Percentiles rank a stretch among this genome's conserved stretches.
These are phyloP conservation scores for Fusarium torulosum DNA, from an alignment of 2,329 filamentous ascomycete genomes.

Conservation along the genomic window DNA sequence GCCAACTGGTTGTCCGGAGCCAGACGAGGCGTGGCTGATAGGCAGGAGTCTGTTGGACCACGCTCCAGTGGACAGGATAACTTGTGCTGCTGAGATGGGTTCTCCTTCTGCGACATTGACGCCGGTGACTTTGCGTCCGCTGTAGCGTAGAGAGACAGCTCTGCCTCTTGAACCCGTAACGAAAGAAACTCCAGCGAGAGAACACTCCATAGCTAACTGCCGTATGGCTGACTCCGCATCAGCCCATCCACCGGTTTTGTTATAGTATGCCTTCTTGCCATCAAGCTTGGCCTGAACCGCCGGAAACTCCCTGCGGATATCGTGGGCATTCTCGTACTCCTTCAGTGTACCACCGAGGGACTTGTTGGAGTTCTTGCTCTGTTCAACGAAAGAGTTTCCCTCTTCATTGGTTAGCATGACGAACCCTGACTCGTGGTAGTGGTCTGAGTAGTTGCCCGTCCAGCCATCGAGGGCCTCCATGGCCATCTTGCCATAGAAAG, in stretches of 20 bases:
- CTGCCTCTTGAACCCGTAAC: constrained; percentile 50
- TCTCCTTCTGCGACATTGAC: constrained; percentile 52
- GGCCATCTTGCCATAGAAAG: constrained; percentile 71
- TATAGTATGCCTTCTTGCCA: constrained; percentile 47
- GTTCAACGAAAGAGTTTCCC: constrained; percentile 43
- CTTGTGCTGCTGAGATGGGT: constrained; percentile 66
- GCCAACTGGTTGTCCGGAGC: constrained; percentile 74
- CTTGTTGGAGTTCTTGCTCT: constrained; percentile 29
- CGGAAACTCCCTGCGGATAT: constrained; percentile 35
- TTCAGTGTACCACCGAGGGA: constrained; percentile 36
- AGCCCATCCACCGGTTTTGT: constrained; percentile 51
- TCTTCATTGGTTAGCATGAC: constrained; percentile 46
- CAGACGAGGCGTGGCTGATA: constrained; percentile 70
- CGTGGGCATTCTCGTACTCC: constrained; percentile 45
- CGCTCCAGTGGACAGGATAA: constrained; percentile 75
- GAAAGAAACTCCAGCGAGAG: constrained; percentile 49
- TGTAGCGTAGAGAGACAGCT: constrained; percentile 43
- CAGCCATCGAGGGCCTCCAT: constrained; percentile 48
- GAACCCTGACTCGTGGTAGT: constrained; percentile 52
- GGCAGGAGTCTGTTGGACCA: constrained; percentile 71
- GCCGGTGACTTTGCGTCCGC: constrained; percentile 38
- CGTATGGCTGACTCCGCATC: constrained; percentile 49
- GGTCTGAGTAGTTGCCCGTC: constrained; percentile 45
- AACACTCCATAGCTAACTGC: constrained; percentile 46
- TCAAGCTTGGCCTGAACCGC: constrained; percentile 41